Evolutionary conservation across 2,329 filamentous ascomycete genomes (phyloP).

Genomic region (Beauveria caledonica): DNA sequence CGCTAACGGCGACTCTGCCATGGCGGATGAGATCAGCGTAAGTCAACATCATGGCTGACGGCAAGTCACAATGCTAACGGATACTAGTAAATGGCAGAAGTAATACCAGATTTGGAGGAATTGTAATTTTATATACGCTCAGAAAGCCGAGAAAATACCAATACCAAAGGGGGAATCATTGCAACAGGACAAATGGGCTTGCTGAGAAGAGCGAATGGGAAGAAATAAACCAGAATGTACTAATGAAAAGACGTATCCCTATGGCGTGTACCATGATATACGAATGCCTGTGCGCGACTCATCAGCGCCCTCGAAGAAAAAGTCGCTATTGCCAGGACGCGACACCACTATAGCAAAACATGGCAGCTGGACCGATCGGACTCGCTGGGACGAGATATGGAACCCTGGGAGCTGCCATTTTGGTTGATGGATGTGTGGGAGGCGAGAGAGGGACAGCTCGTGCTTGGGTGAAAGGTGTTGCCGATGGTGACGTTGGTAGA

Average conservation of each 20-base stretch:
- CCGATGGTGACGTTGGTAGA: not conserved
- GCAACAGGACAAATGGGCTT: conserved; percentile 8
- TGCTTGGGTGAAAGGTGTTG: not conserved
- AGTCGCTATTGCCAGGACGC: not conserved
- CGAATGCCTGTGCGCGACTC: not conserved
- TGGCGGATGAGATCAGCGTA: conserved; percentile 57
- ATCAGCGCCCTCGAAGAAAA: not conserved
- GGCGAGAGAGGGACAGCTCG: not conserved
- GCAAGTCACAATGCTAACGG: not conserved
- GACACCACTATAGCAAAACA: not conserved
- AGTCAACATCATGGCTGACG: conserved; percentile 11
- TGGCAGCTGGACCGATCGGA: not conserved
- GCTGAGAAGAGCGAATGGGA: not conserved
- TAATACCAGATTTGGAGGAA: not conserved
- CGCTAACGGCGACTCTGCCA: conserved; percentile 48
- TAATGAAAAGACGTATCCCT: not conserved
- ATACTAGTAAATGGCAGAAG: not conserved
- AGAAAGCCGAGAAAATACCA: conserved; percentile 3
- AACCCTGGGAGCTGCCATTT: not conserved
- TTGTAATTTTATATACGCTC: conserved; percentile 10
- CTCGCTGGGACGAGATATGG: not conserved
- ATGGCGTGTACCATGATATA: not conserved
- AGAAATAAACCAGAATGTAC: not conserved
- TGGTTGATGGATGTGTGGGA: not conserved
- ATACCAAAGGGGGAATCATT: not conserved